Evolutionary conservation across 352 stramenopile genomes (phyloP).

Genomic region (Pythium angustatum): DNA sequence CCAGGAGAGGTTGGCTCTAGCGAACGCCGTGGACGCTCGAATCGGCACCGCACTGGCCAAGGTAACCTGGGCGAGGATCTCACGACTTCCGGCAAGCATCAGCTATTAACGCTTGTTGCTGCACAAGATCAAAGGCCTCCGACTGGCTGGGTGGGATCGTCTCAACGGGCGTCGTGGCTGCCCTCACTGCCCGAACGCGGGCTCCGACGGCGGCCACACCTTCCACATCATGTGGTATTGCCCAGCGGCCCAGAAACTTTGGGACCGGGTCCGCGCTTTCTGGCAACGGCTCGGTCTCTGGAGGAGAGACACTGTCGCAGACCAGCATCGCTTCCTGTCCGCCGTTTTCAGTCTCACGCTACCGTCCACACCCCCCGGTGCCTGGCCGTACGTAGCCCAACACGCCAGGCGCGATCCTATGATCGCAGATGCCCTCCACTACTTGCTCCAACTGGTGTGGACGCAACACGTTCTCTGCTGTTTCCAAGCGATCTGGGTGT

Average conservation of each 20-base stretch:
- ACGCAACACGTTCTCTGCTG: not conserved
- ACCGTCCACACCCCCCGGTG: too few relatives aligned
- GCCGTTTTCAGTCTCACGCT: too few relatives aligned
- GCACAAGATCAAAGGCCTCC: not conserved
- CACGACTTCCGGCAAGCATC: not conserved
- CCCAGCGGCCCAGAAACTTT: not conserved
- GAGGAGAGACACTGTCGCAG: too few relatives aligned
- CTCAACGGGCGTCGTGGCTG: not conserved
- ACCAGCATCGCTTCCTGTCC: too few relatives aligned
- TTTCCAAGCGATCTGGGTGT: not conserved
- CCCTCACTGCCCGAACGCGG: not conserved
- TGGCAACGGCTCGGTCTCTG: not conserved
- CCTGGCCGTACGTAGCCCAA: too few relatives aligned
- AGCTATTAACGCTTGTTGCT: not conserved
- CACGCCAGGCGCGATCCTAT: too few relatives aligned
- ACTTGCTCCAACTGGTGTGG: not conserved
- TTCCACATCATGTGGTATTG: constrained; percentile 2
- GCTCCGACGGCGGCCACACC: not conserved
- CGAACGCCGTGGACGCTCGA: not conserved
- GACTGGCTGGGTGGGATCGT: not conserved
- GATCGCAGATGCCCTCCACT: too few relatives aligned
- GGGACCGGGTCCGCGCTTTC: not conserved
- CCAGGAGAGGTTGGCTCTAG: not conserved
- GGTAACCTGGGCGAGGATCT: not conserved
- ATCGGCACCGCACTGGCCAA: not conserved